phyloP scores from a whole-genome alignment of 192 early-diverging fungal species.

The Coemansia sp. region DNA sequence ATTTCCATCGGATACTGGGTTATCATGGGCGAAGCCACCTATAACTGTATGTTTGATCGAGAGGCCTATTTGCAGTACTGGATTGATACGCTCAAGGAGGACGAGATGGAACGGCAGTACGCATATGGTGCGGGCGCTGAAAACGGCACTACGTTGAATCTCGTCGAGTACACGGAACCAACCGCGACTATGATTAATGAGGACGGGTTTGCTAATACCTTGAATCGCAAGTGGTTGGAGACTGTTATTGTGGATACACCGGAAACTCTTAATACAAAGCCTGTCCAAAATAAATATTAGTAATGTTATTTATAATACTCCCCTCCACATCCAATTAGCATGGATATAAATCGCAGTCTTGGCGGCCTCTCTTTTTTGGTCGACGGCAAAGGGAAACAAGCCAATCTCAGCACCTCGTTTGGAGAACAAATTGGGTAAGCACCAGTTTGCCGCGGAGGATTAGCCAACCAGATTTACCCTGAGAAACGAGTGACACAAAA shows the following conservation, averaged over 20 bases:
- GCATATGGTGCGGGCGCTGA: not conserved
- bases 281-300: not conserved
- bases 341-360: too few species aligned
- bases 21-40: constrained; percentile 17
- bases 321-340: too few species aligned
- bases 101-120: constrained; percentile 1
- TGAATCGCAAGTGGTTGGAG: not conserved
- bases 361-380: too few species aligned
- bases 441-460: not conserved
- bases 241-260: not conserved
- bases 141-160: not conserved
- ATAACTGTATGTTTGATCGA: constrained; percentile 9
- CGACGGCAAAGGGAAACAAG: too few species aligned
- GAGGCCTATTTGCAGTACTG: constrained; percentile 11
- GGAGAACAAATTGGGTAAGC: not conserved
- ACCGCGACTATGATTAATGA: not conserved
- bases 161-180: constrained; percentile 6
- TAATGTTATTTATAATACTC: not conserved
- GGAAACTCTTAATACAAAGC: not conserved
- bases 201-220: not conserved
- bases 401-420: not conserved
- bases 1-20: constrained; percentile 10
- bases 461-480: not conserved
- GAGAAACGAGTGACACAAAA: not conserved
- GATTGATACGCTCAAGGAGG: not conserved